phyloP scores from a whole-genome alignment of 345 rosid species.

The Ceriops zippeliana region DNA sequence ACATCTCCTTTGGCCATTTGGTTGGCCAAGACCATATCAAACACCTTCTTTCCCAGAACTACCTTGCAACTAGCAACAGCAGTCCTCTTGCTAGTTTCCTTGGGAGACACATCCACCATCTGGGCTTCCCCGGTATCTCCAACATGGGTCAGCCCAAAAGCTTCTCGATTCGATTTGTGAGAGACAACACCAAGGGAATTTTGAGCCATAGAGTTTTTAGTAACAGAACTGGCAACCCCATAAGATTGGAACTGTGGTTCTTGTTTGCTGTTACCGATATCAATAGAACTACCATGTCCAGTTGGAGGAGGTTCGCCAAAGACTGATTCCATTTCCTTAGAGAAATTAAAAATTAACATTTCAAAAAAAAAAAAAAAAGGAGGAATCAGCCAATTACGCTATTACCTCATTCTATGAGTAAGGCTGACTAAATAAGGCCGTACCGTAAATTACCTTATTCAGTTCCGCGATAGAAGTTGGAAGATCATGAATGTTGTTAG shows the following conservation, averaged over 20 bases:
- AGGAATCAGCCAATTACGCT: neutral
- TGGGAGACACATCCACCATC: constrained; percentile 93
- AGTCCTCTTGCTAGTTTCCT: constrained; percentile 56
- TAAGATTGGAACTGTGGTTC: constrained; percentile 27
- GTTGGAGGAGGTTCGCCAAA: constrained; percentile 66
- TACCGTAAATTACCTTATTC: constrained; percentile 18
- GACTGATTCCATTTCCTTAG: constrained; percentile 72
- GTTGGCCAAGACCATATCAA: constrained; percentile 71
- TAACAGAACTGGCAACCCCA: neutral
- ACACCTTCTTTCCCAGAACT: constrained; percentile 61
- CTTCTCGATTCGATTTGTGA: constrained; percentile 11
- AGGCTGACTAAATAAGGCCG: neutral
- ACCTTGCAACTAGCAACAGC: constrained; percentile 83
- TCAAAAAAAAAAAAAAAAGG: neutral
- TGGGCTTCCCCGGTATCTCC: constrained; percentile 68
- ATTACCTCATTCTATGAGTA: no score
- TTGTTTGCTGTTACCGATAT: constrained; percentile 18
- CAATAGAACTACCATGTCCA: constrained; percentile 40
- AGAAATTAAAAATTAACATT: neutral
- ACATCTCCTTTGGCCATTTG: constrained; percentile 94
- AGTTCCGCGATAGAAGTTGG: constrained; percentile 17
- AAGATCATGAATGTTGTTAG: constrained; percentile 16
- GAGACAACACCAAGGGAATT: neutral
- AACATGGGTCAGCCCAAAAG: constrained; percentile 51
- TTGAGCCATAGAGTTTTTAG: neutral